Evolutionary conservation across 257 asterid genomes (phyloP), one percentile per base, ranked within the genome.

Genomic region (Oldenlandia corymbosa): DNA sequence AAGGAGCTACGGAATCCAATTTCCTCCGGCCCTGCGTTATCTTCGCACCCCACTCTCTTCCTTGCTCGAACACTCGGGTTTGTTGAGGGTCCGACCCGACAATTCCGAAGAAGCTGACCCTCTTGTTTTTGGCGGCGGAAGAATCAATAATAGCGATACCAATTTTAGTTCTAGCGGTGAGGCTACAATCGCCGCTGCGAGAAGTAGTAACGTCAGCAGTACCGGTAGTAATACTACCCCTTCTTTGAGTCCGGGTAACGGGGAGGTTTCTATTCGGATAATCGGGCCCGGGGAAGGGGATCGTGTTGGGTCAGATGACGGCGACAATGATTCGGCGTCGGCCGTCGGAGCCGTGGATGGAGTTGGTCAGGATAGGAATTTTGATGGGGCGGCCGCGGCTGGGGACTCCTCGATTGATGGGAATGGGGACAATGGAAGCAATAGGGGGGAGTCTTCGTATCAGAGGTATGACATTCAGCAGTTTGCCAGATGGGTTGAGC

Each of bases 401-500:
- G 76, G 27, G 37, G 68, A 62, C 54, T 23, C 68, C 7, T 60
- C 58, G 20, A 67, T 27, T 1, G 69, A 64, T n/a, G 75, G 68
- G 34, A 56, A 55, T 30, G 69, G 67, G 66, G 66, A 23, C 14
- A 62, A 41, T 62, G 61, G 56, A 27, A 56, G 36, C 2, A 65
- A 62, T 57, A 68, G 70, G 36, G 73, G 83, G 55, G 71, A 79
- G 60, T 78, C 89, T 7, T 62, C 88, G 28, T 78, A 79, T 64
- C 91, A 83, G 80, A 80, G 96, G 64, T 88, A 82, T 62, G 96
- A 86, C 78, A 78, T 87, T 65, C 96, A 83, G 78, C 90, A 82
- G 75, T 84, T 88, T 16, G 95, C 96, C 9, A 65, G 97, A 74
- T 87, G 92, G 95, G 73, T 83, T 68, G 99, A 93, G 78, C 96